Percentiles rank a stretch among this genome's conserved stretches.
Conservation (phyloP, 768 basidiomycete species). For the Dioszegia hungarica region DNA sequence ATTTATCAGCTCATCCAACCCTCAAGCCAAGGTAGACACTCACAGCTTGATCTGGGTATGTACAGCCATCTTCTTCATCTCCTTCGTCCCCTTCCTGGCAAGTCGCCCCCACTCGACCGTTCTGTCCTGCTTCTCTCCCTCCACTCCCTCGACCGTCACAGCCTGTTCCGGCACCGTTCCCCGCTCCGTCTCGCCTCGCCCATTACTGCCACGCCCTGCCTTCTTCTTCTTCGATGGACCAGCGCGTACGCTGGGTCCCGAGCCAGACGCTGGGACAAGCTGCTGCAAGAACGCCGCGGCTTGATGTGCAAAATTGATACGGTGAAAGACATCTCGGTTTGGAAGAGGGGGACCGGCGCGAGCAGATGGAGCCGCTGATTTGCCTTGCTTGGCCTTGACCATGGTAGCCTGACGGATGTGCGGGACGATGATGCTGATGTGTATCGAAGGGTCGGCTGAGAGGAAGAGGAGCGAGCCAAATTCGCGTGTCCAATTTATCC, state of each 20-base stretch:
- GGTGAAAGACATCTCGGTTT: slow-evolving; percentile 18
- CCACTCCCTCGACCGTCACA: background rate
- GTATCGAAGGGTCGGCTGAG: too few relatives aligned
- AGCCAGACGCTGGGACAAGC: background rate
- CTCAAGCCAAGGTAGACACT: background rate
- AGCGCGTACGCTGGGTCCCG: background rate
- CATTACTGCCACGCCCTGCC: too few relatives aligned
- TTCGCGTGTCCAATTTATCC: too few relatives aligned
- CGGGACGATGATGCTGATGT: too few relatives aligned
- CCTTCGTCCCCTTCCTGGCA: slow-evolving; percentile 25
- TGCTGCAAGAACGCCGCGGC: slow-evolving; percentile 13
- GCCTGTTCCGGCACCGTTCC: background rate
- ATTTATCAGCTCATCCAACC: background rate
- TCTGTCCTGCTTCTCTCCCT: background rate
- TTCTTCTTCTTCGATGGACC: background rate
- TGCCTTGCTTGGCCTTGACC: background rate
- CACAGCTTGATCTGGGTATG: slow-evolving; percentile 44
- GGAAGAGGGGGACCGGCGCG: slow-evolving; percentile 4
- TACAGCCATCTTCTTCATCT: slow-evolving; percentile 28
- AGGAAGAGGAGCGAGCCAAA: too few relatives aligned
- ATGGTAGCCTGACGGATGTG: too few relatives aligned
- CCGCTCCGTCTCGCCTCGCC: background rate
- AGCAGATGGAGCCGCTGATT: background rate
- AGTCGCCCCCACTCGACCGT: slow-evolving; percentile 13
- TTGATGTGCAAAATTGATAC: slow-evolving; percentile 22